Evolutionary conservation across 371 early-diverging fungal species (phyloP).

Genomic region (Haplosporangium sp.): DNA sequence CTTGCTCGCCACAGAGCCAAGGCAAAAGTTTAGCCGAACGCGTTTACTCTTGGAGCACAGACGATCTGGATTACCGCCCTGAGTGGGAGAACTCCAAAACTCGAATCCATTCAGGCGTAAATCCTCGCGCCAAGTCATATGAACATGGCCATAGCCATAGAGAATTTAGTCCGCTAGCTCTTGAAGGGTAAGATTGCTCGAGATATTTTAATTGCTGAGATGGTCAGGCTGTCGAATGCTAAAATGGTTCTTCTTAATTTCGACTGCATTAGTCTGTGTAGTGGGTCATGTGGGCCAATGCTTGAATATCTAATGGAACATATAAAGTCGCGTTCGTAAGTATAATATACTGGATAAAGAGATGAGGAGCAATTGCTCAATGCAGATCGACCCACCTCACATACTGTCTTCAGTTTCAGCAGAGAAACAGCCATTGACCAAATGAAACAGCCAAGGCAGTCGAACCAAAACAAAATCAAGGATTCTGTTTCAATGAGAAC

Average conservation of each 20-base stretch:
- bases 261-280: conserved; percentile 17
- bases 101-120: conserved; percentile 6
- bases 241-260: background rate
- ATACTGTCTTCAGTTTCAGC: background rate
- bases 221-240: background rate
- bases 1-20: background rate
- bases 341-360: background rate
- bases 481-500: too few species aligned
- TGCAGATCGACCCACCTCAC: background rate
- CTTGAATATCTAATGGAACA: conserved; percentile 28
- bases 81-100: background rate
- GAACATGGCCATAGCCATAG: background rate
- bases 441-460: too few species aligned
- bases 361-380: too few species aligned
- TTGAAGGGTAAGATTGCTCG: conserved; percentile 13
- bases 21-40: conserved; percentile 20
- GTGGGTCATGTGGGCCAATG: conserved; percentile 34
- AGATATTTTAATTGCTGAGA: background rate
- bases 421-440: too few species aligned
- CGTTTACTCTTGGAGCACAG: conserved; percentile 32
- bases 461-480: too few species aligned
- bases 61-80: conserved; percentile 37
- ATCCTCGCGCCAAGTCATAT: background rate
- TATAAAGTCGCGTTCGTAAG: conserved; percentile 37
- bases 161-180: conserved; percentile 12